Evolutionary conservation across 805 yeast genomes (phyloP).

Genomic region (Ogataea allantospora): DNA sequence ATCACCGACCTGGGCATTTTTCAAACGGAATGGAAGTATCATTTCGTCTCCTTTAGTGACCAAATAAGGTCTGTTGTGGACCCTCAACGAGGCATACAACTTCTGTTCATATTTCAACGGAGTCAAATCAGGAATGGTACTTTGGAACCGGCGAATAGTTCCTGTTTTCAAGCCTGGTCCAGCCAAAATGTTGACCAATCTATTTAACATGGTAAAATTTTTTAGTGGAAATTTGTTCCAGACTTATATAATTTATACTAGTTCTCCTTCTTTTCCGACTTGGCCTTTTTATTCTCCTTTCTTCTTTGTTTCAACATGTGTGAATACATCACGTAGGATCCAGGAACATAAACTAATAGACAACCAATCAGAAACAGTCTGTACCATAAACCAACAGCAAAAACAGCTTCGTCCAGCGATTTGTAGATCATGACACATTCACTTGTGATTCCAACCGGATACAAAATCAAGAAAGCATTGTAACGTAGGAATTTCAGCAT

Average conservation of each 20-base stretch:
- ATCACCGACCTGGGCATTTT: constrained; percentile 81
- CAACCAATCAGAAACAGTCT: constrained; percentile 54
- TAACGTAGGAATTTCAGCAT: constrained; percentile 73
- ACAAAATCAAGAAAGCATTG: constrained; percentile 75
- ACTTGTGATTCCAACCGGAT: constrained; percentile 90
- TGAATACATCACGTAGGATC: constrained; percentile 77
- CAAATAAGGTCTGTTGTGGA: constrained; percentile 81
- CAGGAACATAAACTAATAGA: constrained; percentile 76
- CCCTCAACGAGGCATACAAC: constrained; percentile 76
- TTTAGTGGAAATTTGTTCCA: constrained; percentile 2
- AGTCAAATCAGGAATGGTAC: constrained; percentile 42
- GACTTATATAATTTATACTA: constrained; percentile 1
- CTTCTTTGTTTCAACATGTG: constrained; percentile 89
- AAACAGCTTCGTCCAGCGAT: constrained; percentile 69
- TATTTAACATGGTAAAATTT: constrained; percentile 8
- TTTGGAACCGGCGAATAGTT: constrained; percentile 4
- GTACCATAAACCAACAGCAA: constrained; percentile 47
- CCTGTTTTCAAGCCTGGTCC: constrained; percentile 1
- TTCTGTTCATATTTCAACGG: constrained; percentile 66
- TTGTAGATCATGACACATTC: constrained; percentile 70
- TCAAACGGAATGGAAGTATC: constrained; percentile 73
- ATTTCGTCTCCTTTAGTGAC: constrained; percentile 90
- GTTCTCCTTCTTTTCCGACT: constrained; percentile 11
- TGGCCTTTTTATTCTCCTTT: constrained; percentile 62
- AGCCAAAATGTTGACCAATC: constrained; percentile 3